phyloP scores from a whole-genome alignment of 805 yeast genomes.

The Starmerella apis region DNA sequence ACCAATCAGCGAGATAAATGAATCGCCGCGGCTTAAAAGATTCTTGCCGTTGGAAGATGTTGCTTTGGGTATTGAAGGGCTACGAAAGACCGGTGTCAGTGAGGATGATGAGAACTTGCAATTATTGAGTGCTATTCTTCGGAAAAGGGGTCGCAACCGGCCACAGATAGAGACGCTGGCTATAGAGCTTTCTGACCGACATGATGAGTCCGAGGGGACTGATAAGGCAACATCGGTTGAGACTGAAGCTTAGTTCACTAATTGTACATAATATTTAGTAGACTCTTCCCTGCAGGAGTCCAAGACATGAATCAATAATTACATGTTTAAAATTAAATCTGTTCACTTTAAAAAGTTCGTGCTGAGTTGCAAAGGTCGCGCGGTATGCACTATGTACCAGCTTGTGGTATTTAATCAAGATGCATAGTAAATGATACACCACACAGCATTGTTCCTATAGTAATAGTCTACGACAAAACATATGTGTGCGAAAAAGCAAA shows the following conservation, averaged over 20 bases:
- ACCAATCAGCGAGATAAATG: not conserved
- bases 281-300: not conserved
- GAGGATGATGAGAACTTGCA: not conserved
- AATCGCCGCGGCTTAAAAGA: not conserved
- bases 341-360: too few relatives aligned
- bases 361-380: too few relatives aligned
- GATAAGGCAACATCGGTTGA: not conserved
- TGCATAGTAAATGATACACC: too few relatives aligned
- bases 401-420: too few relatives aligned
- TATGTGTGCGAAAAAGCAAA: too few relatives aligned
- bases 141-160: slow-evolving; percentile 9
- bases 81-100: slow-evolving; percentile 5
- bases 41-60: not conserved
- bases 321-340: too few relatives aligned
- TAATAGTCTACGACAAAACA: too few relatives aligned
- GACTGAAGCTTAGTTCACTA: not conserved
- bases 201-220: not conserved
- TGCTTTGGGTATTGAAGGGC: slow-evolving; percentile 14
- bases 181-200: slow-evolving; percentile 9
- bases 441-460: too few relatives aligned
- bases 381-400: too few relatives aligned
- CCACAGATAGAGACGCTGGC: slow-evolving; percentile 8
- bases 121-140: slow-evolving; percentile 1
- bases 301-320: too few relatives aligned
- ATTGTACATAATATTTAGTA: not conserved